Base-by-base conservation (phyloP, 768 basidiomycete genomes). In the Mrakia blollopis region DNA sequence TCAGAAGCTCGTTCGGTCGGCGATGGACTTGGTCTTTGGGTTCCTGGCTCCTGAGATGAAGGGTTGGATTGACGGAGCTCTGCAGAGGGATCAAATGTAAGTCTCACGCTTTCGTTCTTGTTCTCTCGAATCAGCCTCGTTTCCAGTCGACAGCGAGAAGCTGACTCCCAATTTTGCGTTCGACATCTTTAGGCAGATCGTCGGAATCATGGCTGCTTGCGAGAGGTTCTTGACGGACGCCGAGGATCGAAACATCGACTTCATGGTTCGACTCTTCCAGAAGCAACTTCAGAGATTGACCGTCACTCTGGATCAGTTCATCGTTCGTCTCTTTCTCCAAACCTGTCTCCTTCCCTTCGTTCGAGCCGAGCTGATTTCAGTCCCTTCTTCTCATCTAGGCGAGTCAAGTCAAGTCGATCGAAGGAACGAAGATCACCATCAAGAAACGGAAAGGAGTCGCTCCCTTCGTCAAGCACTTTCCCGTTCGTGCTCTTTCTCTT, bases 21-120 rank as follows among this genome's bases (percentile, higher is more conserved):
- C 94, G 39, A 89, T 98, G 91, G 96, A 98, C 79, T 85, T 96
- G 72, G 94, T 98, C 72, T 98, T 98, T 83, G 94, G 94, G 11
- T 98, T 96, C 85, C 85, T 98, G 25, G 90, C 91, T 3, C 86
- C 86, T 1, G 94, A 96, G 82, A 76, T 98, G 78, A 92, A 91
- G 83, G 85, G 86, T 32, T 98, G 93, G 93, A 85, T 94, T 21
- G 95, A 98, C 79, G 86, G 83, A 25, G 91, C 91, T 0, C 80
- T 95, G 60, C 87, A 87, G 47, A 90, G 88, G 79, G 95, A 97
- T 82, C 86, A 84, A 77, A 85, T 95, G 95, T 94, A 82, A 81
- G 88, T 50, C 1, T 21, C 2, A 2, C 47, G 47, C n/a, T n/a
- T n/a, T 50, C 47, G 4, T 50, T 2, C 7, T 50, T 14, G 47